Conservation (phyloP, 352 stramenopile genomes). For the Globisporangium cylindrosporum region DNA sequence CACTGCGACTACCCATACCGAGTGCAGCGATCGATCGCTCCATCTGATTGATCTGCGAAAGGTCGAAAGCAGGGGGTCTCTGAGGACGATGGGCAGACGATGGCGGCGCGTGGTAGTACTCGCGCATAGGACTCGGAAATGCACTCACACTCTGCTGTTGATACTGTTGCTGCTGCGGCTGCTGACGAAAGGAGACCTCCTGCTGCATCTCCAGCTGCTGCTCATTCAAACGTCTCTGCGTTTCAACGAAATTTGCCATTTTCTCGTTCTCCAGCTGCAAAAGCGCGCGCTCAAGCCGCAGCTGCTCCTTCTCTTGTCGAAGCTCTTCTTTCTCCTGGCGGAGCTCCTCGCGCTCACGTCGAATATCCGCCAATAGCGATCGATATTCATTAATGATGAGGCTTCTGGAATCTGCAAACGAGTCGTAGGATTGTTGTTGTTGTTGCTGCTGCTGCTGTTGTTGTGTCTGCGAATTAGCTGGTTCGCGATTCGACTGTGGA, state of each 20-base stretch:
- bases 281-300: slow-evolving; percentile 60
- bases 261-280: slow-evolving; percentile 79
- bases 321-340: slow-evolving; percentile 67
- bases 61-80: slow-evolving; percentile 13
- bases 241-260: slow-evolving; percentile 59
- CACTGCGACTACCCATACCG: slow-evolving; percentile 2
- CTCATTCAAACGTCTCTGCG: slow-evolving; percentile 54
- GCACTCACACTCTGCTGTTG: not conserved
- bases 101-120: not conserved
- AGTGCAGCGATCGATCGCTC: slow-evolving; percentile 17
- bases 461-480: slow-evolving; percentile 6
- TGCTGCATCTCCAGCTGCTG: slow-evolving; percentile 45
- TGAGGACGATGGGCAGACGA: slow-evolving; percentile 8
- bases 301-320: slow-evolving; percentile 64
- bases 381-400: slow-evolving; percentile 65
- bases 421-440: slow-evolving; percentile 15
- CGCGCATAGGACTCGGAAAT: not conserved
- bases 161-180: slow-evolving; percentile 21
- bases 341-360: slow-evolving; percentile 66
- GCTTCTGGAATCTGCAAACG: slow-evolving; percentile 8
- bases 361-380: slow-evolving; percentile 62
- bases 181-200: slow-evolving; percentile 3
- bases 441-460: slow-evolving; percentile 23
- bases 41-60: slow-evolving; percentile 19
- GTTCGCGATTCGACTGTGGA: slow-evolving; percentile 13